Evolutionary conservation across 352 stramenopile species (phyloP).

Genomic region (Globisporangium apiculatum): DNA sequence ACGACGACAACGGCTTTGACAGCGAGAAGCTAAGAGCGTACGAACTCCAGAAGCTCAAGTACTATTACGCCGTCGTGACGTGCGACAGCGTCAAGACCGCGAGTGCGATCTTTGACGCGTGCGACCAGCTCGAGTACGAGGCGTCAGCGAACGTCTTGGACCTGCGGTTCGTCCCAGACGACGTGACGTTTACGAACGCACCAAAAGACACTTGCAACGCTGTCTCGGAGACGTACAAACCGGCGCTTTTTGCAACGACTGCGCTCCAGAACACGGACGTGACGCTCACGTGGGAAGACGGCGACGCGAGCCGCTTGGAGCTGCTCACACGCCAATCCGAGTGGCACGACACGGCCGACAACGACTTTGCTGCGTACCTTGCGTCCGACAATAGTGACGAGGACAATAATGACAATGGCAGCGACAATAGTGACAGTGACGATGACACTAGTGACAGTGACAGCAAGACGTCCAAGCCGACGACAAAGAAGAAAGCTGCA

Average conservation of each 20-base stretch:
- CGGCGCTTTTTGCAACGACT: slow-evolving; percentile 91
- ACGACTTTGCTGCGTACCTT: slow-evolving; percentile 93
- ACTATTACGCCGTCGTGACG: slow-evolving; percentile 97
- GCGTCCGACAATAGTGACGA: slow-evolving; percentile 72
- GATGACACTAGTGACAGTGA: slow-evolving; percentile 15
- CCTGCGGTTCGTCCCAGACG: slow-evolving; percentile 91
- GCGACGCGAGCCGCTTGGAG: slow-evolving; percentile 88
- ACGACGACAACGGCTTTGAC: slow-evolving; percentile 84
- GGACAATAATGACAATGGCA: slow-evolving; percentile 46
- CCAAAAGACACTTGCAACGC: slow-evolving; percentile 79
- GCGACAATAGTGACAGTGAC: slow-evolving; percentile 26
- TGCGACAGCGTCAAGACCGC: slow-evolving; percentile 90
- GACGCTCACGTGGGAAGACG: slow-evolving; percentile 94
- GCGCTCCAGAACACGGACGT: slow-evolving; percentile 92
- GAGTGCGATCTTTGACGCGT: slow-evolving; percentile 91
- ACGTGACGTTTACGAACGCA: slow-evolving; percentile 83
- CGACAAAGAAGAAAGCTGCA: slow-evolving; percentile 44
- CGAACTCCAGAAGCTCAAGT: slow-evolving; percentile 96
- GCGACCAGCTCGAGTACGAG: slow-evolving; percentile 97
- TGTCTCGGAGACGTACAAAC: slow-evolving; percentile 92
- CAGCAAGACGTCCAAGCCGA: slow-evolving; percentile 9
- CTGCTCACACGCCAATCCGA: slow-evolving; percentile 61
- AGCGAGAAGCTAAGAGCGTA: slow-evolving; percentile 94
- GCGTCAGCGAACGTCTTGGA: slow-evolving; percentile 94
- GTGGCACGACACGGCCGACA: slow-evolving; percentile 85